Evolutionary conservation across 2,329 filamentous ascomycete species (phyloP).

Genomic region (Cytospora paraplurivora): DNA sequence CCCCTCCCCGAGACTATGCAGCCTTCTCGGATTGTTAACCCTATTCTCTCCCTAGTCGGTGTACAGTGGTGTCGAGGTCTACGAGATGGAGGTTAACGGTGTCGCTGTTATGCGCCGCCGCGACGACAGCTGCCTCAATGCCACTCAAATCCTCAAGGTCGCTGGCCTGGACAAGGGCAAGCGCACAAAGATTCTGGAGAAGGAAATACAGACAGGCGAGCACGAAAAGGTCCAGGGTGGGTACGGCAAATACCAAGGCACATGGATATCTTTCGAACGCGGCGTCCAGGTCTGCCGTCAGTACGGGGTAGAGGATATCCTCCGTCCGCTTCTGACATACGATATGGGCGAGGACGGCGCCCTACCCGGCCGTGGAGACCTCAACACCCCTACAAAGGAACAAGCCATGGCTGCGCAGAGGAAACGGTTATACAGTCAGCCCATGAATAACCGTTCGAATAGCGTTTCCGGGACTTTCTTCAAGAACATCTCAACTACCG

Average conservation of each 20-base stretch:
- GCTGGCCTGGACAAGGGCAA: constrained; percentile 97
- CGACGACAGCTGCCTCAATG: constrained; percentile 95
- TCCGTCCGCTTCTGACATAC: constrained; percentile 75
- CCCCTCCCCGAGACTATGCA: constrained; percentile 13
- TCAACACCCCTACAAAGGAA: constrained; percentile 97
- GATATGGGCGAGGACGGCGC: constrained; percentile 78
- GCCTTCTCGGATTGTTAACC: constrained; percentile 14
- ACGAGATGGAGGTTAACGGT: constrained; percentile 96
- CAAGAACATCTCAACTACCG: constrained; percentile 92
- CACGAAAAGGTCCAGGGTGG: constrained; percentile 99
- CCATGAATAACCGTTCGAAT: constrained; percentile 67
- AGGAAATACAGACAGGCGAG: constrained; percentile 93
- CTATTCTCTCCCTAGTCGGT: constrained; percentile 59
- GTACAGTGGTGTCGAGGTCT: constrained; percentile 94
- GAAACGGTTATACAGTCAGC: constrained; percentile 85
- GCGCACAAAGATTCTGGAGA: constrained; percentile 95
- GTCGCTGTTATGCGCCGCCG: constrained; percentile 95
- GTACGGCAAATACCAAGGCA: constrained; percentile 98
- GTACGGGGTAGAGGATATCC: constrained; percentile 74
- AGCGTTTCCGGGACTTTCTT: constrained; percentile 86
- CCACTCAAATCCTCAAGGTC: constrained; percentile 96
- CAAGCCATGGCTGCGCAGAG: constrained; percentile 96
- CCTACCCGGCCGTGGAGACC: constrained; percentile 68
- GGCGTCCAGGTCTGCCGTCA: constrained; percentile 89
- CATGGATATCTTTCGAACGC: constrained; percentile 94